Evolutionary conservation across 177 flowering plant genomes (phyloP).

Genomic region (Vitis hybrid): DNA sequence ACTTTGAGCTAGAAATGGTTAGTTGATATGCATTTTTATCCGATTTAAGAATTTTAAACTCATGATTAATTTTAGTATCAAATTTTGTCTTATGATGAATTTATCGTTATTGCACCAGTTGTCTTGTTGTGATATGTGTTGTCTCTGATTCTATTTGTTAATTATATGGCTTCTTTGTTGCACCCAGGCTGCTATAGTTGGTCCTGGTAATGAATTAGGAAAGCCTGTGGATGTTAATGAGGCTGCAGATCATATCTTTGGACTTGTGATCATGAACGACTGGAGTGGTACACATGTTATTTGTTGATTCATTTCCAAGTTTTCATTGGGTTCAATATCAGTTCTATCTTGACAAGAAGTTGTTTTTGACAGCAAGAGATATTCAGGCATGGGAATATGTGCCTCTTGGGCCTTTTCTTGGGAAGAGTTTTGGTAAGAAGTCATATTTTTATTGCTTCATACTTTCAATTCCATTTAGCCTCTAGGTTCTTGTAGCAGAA

Average conservation of each 20-base stretch:
- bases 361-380: constrained; percentile 81
- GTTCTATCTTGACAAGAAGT: constrained; percentile 11
- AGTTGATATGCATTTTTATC: constrained; percentile 6
- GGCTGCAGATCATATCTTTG: constrained; percentile 94
- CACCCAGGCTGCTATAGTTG: constrained; percentile 90
- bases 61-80: background rate
- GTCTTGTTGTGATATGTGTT: background rate
- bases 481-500: background rate
- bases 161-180: constrained; percentile 5
- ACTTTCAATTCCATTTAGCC: background rate
- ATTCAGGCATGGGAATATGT: constrained; percentile 99
- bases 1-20: constrained; percentile 99
- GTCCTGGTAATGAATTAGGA: constrained; percentile 94
- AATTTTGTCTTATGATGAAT: background rate
- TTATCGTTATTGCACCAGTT: background rate
- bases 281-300: constrained; percentile 83
- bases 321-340: background rate
- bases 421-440: constrained; percentile 90
- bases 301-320: background rate
- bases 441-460: background rate
- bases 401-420: constrained; percentile 99
- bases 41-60: background rate
- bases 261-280: constrained; percentile 93
- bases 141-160: background rate
- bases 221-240: constrained; percentile 74